Base-by-base conservation (phyloP, 2,329 filamentous ascomycete species). In the Aspergillus udagawae region DNA sequence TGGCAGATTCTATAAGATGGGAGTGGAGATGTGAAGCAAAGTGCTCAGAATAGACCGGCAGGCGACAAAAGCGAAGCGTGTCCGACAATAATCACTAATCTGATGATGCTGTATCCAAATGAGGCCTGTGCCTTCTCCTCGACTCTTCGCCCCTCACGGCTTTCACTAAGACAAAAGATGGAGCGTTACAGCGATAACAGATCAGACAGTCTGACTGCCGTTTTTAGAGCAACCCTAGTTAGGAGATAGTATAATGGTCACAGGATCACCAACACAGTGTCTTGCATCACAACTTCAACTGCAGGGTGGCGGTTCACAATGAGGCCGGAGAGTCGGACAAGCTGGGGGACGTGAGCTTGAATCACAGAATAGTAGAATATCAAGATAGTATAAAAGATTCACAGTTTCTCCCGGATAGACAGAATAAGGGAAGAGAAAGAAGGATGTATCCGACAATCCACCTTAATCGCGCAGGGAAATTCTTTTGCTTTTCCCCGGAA, bases 401-500 rank as follows among this genome's bases (percentile, higher is more conserved):
- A 42, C 17, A 25, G 35, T 45, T 10, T 41, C 54, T 58, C 54
- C 55, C 54, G 32, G 52, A 49, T 44, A 42, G 52, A 23, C 23
- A 35, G 38, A 41, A 41, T 41, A 50, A 50, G 10, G 44, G 52
- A 57, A 27, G 55, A 48, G 50, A 54, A 56, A 51, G 52, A 10
- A 41, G 44, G 47, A 56, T 9, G 44, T 47, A 47, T 47, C 32
- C 32, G 32, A 17, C 32, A 3, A 23, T 47, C 12, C 44, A 27
- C 44, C 44, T 47, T 47, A 47, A 47, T 27, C 12, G 44, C 21
- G 44, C 42, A 45, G 42, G 71, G 71, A 71, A 73, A 71, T 71
- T 71, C 69, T 72, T 70, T 67, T 62, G 67, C 54, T 65, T 67
- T 68, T 65, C 66, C 66, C 58, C 57, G 57, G 53, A 64, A 66